These are phyloP conservation scores for Nakataea oryzae DNA, from an alignment of 2,329 filamentous ascomycete species.

Conservation along the genomic window DNA sequence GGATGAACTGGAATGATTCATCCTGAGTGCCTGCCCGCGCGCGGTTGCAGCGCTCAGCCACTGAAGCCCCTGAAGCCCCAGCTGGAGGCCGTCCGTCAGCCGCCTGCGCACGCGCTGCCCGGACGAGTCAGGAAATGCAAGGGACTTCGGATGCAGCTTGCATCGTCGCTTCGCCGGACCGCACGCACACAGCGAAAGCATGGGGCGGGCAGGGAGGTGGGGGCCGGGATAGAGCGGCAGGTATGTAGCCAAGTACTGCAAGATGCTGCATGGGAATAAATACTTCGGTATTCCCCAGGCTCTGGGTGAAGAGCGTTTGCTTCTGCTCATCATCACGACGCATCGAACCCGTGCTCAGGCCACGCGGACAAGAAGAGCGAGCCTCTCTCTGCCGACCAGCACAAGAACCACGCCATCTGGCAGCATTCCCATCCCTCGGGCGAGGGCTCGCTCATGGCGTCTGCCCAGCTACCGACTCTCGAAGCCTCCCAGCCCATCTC, in stretches of 20 bases:
- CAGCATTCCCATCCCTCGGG: not conserved
- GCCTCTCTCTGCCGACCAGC: not conserved
- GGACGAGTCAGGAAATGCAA: not conserved
- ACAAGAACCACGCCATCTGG: not conserved
- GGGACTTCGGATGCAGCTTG: not conserved
- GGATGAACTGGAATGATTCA: not conserved
- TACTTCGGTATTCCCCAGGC: not conserved
- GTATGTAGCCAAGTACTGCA: too few relatives aligned
- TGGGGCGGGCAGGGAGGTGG: not conserved
- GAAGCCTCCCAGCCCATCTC: conserved; percentile 5
- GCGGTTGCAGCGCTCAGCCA: not conserved
- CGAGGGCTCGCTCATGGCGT: conserved; percentile 9
- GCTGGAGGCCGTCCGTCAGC: not conserved
- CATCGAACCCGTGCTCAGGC: not conserved
- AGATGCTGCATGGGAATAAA: not conserved
- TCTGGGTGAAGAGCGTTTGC: not conserved
- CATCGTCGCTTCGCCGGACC: not conserved
- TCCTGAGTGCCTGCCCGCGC: not conserved
- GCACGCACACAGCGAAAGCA: not conserved
- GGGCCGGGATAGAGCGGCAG: too few relatives aligned
- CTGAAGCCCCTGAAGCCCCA: not conserved
- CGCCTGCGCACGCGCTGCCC: too few relatives aligned
- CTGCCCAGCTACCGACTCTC: not conserved
- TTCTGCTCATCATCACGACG: not conserved
- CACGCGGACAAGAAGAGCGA: not conserved